These are phyloP conservation scores for Anthracocystis walkeri DNA, from an alignment of 1,284 basidiomycete species.

Conservation along the genomic window DNA sequence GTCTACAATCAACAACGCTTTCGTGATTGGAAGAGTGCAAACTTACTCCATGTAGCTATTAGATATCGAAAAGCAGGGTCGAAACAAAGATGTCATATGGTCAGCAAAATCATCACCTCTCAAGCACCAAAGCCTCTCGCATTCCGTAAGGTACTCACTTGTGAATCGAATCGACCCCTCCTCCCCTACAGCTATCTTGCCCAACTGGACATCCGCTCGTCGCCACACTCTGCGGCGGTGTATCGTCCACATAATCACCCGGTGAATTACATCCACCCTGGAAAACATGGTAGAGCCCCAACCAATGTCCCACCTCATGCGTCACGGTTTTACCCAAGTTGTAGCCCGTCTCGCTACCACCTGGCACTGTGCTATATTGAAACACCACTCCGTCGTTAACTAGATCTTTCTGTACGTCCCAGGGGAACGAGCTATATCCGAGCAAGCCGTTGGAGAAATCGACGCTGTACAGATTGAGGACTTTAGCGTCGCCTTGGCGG, in stretches of 20 bases:
- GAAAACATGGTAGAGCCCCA: conserved; percentile 76
- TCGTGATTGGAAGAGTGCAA: too few relatives aligned
- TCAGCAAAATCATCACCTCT: not conserved
- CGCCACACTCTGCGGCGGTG: conserved; percentile 68
- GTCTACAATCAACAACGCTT: not conserved
- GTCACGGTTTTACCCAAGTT: conserved; percentile 74
- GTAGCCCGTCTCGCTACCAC: conserved; percentile 72
- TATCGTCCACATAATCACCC: conserved; percentile 74
- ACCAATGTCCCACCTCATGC: conserved; percentile 72
- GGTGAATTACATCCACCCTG: conserved; percentile 74
- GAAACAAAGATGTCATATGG: not conserved
- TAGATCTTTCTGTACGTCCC: conserved; percentile 19
- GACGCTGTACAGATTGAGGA: conserved; percentile 75
- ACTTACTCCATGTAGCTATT: conserved; percentile 56
- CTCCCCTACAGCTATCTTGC: conserved; percentile 45
- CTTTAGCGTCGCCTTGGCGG: conserved; percentile 71
- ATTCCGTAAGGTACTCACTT: conserved; percentile 23
- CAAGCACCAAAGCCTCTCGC: not conserved
- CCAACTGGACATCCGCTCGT: conserved; percentile 46
- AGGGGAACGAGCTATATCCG: conserved; percentile 73
- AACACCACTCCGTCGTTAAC: conserved; percentile 38
- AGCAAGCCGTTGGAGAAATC: conserved; percentile 44
- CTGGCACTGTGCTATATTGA: conserved; percentile 71
- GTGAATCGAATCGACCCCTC: conserved; percentile 49
- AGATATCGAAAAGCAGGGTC: not conserved